A percentile compares a stretch with the other conserved stretches of the same genome.
Conservation (phyloP, 805 yeast species). For the Hanseniaspora nectarophila region DNA sequence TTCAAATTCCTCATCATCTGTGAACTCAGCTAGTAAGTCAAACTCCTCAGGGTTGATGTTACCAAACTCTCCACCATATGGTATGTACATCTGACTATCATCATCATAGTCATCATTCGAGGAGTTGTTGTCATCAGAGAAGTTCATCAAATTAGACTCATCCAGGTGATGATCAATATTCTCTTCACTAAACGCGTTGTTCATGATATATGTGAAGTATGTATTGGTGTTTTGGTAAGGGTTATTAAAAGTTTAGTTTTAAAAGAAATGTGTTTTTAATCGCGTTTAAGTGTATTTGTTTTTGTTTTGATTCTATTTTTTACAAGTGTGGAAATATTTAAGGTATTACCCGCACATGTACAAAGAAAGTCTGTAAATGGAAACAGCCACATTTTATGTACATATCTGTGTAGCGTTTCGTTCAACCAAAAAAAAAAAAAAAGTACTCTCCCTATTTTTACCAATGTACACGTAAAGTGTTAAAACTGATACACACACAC, state of each 20-base stretch:
- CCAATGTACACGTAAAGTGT: no score
- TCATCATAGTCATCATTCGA: conserved; percentile 6
- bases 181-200: background rate
- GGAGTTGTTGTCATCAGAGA: conserved; percentile 17
- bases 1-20: conserved; percentile 23
- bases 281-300: no score
- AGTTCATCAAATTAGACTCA: conserved; percentile 27
- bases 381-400: no score
- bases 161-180: conserved; percentile 15
- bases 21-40: conserved; percentile 29
- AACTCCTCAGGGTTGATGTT: conserved; percentile 25
- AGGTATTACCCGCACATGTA: background rate
- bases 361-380: no score
- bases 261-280: background rate
- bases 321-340: no score
- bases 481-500: background rate
- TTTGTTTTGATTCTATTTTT: no score
- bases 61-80: conserved; percentile 15
- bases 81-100: background rate
- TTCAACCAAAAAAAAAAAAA: no score
- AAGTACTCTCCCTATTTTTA: no score
- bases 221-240: background rate
- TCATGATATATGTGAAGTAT: background rate
- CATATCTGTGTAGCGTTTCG: background rate
- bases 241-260: no score